Evolutionary conservation across 2,329 filamentous ascomycete genomes (phyloP).

Genomic region (Microthyrium microscopicum): DNA sequence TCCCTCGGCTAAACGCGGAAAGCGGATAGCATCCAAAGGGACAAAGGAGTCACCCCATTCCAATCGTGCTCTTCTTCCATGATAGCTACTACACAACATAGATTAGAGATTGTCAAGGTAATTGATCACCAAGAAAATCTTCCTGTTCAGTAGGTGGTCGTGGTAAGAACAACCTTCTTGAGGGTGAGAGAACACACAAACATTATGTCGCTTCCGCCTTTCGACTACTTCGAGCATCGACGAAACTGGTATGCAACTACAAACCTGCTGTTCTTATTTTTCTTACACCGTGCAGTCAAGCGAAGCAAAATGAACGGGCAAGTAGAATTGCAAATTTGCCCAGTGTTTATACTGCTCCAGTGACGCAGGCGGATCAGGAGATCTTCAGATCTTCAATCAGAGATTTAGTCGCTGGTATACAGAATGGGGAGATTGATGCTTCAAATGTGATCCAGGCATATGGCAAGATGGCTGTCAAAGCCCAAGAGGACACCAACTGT

Average conservation of each 20-base stretch:
- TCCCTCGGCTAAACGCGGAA: too few species aligned
- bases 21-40: too few species aligned
- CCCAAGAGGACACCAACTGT: constrained; percentile 77
- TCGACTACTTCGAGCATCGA: constrained; percentile 54
- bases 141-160: too few species aligned
- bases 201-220: constrained; percentile 35
- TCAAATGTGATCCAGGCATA: constrained; percentile 68
- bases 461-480: constrained; percentile 68
- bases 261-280: not conserved
- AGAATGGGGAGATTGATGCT: constrained; percentile 47
- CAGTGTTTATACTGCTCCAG: constrained; percentile 44
- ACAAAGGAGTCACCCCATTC: too few species aligned
- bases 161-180: too few species aligned
- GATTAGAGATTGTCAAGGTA: too few species aligned
- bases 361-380: constrained; percentile 46
- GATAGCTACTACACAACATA: too few species aligned
- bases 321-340: constrained; percentile 52
- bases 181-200: too few species aligned
- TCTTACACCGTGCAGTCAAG: constrained; percentile 9
- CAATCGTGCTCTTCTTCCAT: too few species aligned
- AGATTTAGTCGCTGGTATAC: constrained; percentile 61
- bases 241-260: constrained; percentile 44
- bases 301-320: constrained; percentile 61
- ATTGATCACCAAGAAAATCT: too few species aligned
- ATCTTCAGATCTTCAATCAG: constrained; percentile 61